phyloP scores from a whole-genome alignment of 1,139 yeast genomes.

The Yamadazyma taylorii region DNA sequence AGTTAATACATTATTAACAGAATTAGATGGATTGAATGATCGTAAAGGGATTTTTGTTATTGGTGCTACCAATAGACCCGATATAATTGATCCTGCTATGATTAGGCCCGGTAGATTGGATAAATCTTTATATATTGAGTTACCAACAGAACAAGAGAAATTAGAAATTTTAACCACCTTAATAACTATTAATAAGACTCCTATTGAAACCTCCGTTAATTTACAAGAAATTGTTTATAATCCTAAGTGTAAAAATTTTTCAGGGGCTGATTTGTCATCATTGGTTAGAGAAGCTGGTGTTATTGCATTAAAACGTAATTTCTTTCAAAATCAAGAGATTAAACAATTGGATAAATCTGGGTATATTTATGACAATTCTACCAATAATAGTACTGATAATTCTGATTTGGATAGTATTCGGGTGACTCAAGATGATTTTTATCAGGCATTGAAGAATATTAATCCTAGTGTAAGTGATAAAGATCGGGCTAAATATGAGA shows the following conservation, averaged over 20 bases:
- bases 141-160: slow-evolving; percentile 78
- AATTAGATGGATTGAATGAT: slow-evolving; percentile 90
- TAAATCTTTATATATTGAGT: slow-evolving; percentile 86
- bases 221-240: slow-evolving; percentile 65
- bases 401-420: slow-evolving; percentile 28
- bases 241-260: slow-evolving; percentile 80
- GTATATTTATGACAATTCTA: slow-evolving; percentile 34
- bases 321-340: slow-evolving; percentile 52
- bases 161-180: slow-evolving; percentile 79
- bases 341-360: slow-evolving; percentile 51
- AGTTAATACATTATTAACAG: slow-evolving; percentile 90
- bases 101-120: slow-evolving; percentile 95
- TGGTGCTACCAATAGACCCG: slow-evolving; percentile 97
- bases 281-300: slow-evolving; percentile 93
- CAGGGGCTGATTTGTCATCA: slow-evolving; percentile 95
- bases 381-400: slow-evolving; percentile 25
- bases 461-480: slow-evolving; percentile 90
- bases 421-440: slow-evolving; percentile 69
- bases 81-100: slow-evolving; percentile 98
- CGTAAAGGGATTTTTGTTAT: slow-evolving; percentile 90
- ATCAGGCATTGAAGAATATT: slow-evolving; percentile 66
- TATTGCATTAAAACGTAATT: slow-evolving; percentile 71
- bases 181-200: slow-evolving; percentile 70
- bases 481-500: slow-evolving; percentile 78
- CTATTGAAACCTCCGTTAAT: slow-evolving; percentile 65